Percentiles rank a stretch among this genome's conserved stretches.
Conservation (phyloP, 2,329 filamentous ascomycete genomes). For the Teratosphaeria epicoccoides region DNA sequence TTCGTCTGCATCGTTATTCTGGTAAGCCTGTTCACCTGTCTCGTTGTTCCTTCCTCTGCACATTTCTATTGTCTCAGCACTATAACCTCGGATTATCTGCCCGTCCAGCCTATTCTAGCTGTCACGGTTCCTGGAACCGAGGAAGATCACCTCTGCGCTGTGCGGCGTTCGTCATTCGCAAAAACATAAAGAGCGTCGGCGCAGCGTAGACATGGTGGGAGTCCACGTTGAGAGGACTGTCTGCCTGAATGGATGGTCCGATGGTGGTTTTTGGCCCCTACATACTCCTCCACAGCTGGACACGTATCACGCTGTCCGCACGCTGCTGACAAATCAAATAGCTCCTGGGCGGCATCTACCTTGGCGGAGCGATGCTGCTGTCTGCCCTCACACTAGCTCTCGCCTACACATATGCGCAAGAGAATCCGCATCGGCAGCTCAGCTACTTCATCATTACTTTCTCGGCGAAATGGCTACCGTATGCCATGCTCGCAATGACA, state of each 20-base stretch:
- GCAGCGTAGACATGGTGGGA: conserved; percentile 44
- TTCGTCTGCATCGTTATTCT: conserved; percentile 63
- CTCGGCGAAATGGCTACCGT: conserved; percentile 70
- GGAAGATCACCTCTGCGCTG: conserved; percentile 44
- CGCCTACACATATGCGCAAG: conserved; percentile 74
- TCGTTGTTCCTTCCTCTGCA: conserved; percentile 10
- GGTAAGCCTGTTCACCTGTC: conserved; percentile 50
- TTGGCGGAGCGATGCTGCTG: conserved; percentile 44
- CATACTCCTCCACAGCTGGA: conserved; percentile 30
- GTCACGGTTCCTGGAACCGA: conserved; percentile 46
- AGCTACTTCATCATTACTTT: conserved; percentile 76
- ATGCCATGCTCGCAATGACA: conserved; percentile 64
- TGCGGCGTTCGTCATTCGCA: conserved; percentile 42
- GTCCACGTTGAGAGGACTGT: conserved; percentile 41
- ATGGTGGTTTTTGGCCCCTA: conserved; percentile 56
- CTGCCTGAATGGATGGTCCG: conserved; percentile 43
- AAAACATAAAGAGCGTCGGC: conserved; percentile 32
- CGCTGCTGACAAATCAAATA: conserved; percentile 10
- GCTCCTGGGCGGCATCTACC: conserved; percentile 33
- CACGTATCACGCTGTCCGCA: background rate
- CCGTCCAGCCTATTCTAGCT: conserved; percentile 41
- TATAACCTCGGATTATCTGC: conserved; percentile 51
- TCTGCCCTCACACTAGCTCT: conserved; percentile 63
- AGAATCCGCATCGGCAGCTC: conserved; percentile 65
- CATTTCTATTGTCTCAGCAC: conserved; percentile 13